A percentile compares a stretch with the other conserved stretches of the same genome.
phyloP scores from a whole-genome alignment of 495 filamentous ascomycete species.

The Sordaria brevicollis region DNA sequence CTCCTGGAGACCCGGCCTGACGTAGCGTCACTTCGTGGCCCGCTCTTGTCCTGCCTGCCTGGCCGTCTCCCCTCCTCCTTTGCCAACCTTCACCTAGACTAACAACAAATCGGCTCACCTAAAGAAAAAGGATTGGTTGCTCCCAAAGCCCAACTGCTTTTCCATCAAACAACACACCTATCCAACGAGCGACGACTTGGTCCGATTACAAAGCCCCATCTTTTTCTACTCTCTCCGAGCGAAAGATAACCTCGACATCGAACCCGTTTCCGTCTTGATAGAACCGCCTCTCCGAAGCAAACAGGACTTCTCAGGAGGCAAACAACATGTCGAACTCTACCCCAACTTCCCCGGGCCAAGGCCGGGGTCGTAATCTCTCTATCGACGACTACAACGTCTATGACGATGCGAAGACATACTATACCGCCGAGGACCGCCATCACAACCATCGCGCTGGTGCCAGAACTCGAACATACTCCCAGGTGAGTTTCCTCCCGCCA shows the following conservation, averaged over 20 bases:
- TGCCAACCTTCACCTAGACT: not conserved
- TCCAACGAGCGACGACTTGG: not conserved
- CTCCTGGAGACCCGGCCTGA: not conserved
- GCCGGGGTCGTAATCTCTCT: slow-evolving; percentile 9
- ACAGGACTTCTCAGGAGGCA: not conserved
- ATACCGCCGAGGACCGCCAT: slow-evolving; percentile 37
- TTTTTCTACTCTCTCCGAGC: not conserved
- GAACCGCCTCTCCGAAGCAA: not conserved
- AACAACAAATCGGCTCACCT: not conserved
- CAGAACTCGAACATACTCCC: slow-evolving; percentile 37
- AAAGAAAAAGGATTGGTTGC: not conserved
- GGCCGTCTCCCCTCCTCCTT: not conserved
- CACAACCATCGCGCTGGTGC: slow-evolving; percentile 26
- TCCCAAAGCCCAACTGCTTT: not conserved
- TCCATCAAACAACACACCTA: not conserved
- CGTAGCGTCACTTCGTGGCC: slow-evolving; percentile 1
- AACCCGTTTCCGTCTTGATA: not conserved
- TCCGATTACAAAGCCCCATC: not conserved
- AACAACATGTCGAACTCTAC: not conserved
- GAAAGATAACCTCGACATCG: slow-evolving; percentile 4
- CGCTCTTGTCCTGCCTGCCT: not conserved
- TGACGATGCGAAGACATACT: slow-evolving; percentile 41
- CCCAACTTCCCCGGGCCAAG: not conserved
- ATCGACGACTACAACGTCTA: slow-evolving; percentile 30
- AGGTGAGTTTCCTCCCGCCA: slow-evolving; percentile 18